Conservation (phyloP, 306 rosid genomes). For the Morella rubra region DNA sequence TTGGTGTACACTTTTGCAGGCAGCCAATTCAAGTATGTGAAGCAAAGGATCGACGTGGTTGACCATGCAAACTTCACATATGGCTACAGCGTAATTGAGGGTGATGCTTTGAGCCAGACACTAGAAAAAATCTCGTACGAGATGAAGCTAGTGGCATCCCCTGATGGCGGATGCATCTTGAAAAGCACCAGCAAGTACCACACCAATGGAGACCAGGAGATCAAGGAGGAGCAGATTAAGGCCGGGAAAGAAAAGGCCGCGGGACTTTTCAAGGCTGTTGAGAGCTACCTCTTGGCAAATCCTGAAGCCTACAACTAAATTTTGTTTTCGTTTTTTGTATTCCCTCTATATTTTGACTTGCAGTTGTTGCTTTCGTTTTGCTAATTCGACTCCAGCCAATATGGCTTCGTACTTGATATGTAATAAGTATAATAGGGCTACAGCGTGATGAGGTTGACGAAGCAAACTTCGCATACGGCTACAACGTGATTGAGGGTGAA, state of each 20-base stretch:
- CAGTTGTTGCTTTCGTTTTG: neutral
- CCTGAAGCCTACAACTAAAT: constrained; percentile 25
- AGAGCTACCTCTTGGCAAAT: constrained; percentile 40
- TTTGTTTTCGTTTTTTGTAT: neutral
- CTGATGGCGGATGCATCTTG: constrained; percentile 42
- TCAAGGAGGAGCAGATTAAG: constrained; percentile 34
- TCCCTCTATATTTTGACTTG: neutral
- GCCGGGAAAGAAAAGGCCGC: constrained; percentile 38
- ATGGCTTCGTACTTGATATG: too few relatives aligned
- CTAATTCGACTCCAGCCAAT: too few relatives aligned
- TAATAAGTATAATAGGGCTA: too few relatives aligned
- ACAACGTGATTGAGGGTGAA: constrained; percentile 30
- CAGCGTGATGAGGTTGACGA: constrained; percentile 30
- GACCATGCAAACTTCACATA: constrained; percentile 27
- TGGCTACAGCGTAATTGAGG: constrained; percentile 43
- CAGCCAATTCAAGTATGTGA: constrained; percentile 2
- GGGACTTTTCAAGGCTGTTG: constrained; percentile 45
- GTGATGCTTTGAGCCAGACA: constrained; percentile 29
- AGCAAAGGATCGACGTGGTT: constrained; percentile 10
- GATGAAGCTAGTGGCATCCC: constrained; percentile 27
- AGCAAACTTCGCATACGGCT: constrained; percentile 19
- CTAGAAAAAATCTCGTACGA: constrained; percentile 43
- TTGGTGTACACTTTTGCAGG: neutral
- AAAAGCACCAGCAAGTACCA: constrained; percentile 39
- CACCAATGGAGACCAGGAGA: constrained; percentile 30